Evolutionary conservation across 192 early-diverging fungal species (phyloP), one percentile per base, ranked within the genome.

Genomic region (Haplosporangium gracile): DNA sequence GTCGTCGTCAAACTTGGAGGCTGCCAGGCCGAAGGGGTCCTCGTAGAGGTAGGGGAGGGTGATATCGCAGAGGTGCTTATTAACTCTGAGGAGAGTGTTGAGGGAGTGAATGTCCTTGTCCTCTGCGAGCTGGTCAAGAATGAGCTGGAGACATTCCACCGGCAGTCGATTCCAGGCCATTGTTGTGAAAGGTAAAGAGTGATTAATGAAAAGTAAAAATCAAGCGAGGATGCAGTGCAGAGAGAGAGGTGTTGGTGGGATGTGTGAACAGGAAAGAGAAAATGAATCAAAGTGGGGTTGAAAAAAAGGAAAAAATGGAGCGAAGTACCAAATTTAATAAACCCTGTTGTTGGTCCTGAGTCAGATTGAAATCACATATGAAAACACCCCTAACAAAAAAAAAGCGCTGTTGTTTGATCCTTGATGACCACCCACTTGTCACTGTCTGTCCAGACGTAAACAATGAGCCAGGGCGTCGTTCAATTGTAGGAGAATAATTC

Each of bases 41-140:
- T 26, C 26, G 40, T 76, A 82, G 20, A 82, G 81, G 32, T 72
- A 76, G 51, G 81, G 81, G 1, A 82, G 42, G 3, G 81, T 73
- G 11, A 42, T 43, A 7, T 55, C 40, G 32, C 74, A 82, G 42
- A 82, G 24, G 2, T 57, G 69, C 43, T 68, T 82, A 36, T 39
- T 76, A 10, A 60, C 53, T 26, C 60, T 43, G n/a, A 81, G 72
- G 20, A 81, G 65, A 0, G n/a, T 34, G 53, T 51, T 18, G 29
- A 82, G 75, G 6, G 81, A 26, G 57, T 4, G 1, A 0, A 49
- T 69, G 55, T 82, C 81, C 26, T 76, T 45, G 3, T 65, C 29
- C n/a, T 47, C 32, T 29, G 69, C 34, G 20, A 82, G 39, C 1
- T 76, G 40, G 18, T 22, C 51, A 11, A 77, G 57, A 68, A 82